phyloP scores from a whole-genome alignment of 345 rosid genomes.

The Populus deltoides region DNA sequence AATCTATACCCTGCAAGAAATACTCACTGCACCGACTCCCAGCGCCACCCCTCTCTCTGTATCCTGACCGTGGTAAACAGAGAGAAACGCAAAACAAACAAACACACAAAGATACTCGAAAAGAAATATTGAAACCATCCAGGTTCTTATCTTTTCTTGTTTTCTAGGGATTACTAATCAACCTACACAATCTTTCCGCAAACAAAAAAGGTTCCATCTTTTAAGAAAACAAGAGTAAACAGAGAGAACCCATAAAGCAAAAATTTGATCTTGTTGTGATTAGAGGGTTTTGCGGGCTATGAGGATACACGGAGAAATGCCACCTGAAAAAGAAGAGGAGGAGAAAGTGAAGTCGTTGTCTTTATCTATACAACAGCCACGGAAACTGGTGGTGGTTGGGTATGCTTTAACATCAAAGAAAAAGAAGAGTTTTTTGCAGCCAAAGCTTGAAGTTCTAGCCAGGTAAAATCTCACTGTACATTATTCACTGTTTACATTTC shows the following conservation, averaged over 20 bases:
- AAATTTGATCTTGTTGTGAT: background rate
- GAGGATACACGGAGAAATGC: conserved; percentile 51
- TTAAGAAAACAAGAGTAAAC: background rate
- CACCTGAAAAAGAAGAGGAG: conserved; percentile 14
- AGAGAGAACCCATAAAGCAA: background rate
- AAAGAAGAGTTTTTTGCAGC: conserved; percentile 88
- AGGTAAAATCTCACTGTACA: conserved; percentile 29
- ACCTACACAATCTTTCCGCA: too few species aligned
- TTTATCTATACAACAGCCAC: conserved; percentile 21
- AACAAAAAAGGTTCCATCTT: too few species aligned
- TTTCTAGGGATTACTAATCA: too few species aligned
- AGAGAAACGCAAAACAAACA: too few species aligned
- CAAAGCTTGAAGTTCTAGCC: conserved; percentile 73
- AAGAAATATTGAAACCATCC: too few species aligned
- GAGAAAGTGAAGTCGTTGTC: conserved; percentile 23
- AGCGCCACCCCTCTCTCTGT: too few species aligned
- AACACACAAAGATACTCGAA: too few species aligned
- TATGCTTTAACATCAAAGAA: conserved; percentile 90
- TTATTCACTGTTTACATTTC: background rate
- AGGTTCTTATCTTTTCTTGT: too few species aligned
- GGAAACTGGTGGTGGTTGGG: conserved; percentile 60
- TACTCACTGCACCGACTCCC: too few species aligned
- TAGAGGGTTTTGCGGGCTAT: conserved; percentile 30
- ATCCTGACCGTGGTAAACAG: too few species aligned
- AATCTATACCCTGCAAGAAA: too few species aligned